A percentile compares a stretch with the other conserved stretches of the same genome.
Evolutionary conservation across 2,329 filamentous ascomycete genomes (phyloP).

Genomic region (Fusarium protoensiforme): DNA sequence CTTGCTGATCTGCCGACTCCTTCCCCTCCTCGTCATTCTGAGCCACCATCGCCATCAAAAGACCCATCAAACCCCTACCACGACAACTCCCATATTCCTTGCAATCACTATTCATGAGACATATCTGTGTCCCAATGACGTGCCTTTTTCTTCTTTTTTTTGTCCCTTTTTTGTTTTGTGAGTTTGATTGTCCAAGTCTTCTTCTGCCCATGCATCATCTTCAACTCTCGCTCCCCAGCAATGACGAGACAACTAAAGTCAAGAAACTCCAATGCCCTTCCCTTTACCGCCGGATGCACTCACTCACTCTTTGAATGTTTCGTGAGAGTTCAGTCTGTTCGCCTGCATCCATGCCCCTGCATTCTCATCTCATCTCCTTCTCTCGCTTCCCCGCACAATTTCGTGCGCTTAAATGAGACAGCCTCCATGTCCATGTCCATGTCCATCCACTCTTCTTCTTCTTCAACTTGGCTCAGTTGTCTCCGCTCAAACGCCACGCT

Average conservation of each 20-base stretch:
- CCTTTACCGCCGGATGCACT: conserved; percentile 16
- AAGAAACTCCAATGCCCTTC: conserved; percentile 30
- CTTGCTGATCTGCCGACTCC: neutral
- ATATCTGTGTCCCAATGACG: neutral
- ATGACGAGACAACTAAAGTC: conserved; percentile 16
- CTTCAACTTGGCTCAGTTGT: conserved; percentile 33
- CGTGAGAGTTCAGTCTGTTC: conserved; percentile 38
- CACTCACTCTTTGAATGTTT: conserved; percentile 8
- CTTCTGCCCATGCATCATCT: conserved; percentile 11
- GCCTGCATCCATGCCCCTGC: conserved; percentile 9
- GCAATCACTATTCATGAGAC: neutral
- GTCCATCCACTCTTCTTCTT: neutral
- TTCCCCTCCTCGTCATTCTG: neutral
- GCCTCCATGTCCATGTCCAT: conserved; percentile 18
- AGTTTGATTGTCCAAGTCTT: conserved; percentile 10
- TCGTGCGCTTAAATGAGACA: conserved; percentile 22
- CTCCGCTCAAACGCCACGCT: conserved; percentile 44
- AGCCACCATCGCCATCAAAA: conserved; percentile 1
- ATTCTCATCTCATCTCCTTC: neutral
- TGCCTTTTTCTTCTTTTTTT: conserved; percentile 1
- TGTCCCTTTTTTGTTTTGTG: neutral
- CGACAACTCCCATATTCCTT: neutral
- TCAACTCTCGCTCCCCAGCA: neutral
- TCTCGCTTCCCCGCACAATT: neutral
- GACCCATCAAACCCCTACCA: neutral